Evolutionary conservation across 805 yeast species (phyloP).

Genomic region (Candida peoriensis): DNA sequence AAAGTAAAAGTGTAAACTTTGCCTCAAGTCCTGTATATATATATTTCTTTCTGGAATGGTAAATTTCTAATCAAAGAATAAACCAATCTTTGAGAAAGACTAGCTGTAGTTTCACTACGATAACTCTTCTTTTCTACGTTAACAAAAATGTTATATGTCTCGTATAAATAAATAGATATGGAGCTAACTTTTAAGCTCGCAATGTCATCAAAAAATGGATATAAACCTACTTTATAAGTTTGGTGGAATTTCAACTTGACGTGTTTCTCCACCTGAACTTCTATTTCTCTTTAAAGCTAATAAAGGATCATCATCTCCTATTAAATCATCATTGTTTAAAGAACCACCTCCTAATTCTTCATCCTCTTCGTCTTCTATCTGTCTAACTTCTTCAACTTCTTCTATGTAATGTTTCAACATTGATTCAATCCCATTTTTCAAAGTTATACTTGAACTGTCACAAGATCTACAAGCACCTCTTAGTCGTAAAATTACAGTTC

Average conservation of each 20-base stretch:
- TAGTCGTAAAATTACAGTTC: slow-evolving; percentile 53
- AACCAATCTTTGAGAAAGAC: no score
- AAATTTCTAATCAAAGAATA: no score
- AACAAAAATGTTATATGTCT: no score
- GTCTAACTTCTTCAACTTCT: slow-evolving; percentile 56
- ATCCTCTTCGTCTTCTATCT: slow-evolving; percentile 38
- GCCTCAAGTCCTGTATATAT: no score
- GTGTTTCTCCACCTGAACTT: background rate
- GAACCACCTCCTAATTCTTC: slow-evolving; percentile 10
- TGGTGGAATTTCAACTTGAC: slow-evolving; percentile 15
- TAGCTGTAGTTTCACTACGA: no score
- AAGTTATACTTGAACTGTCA: slow-evolving; percentile 59
- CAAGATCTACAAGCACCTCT: slow-evolving; percentile 75
- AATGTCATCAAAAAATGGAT: no score
- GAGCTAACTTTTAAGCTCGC: no score
- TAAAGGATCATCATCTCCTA: slow-evolving; percentile 13
- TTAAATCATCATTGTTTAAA: no score
- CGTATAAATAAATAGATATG: no score
- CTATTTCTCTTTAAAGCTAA: slow-evolving; percentile 12
- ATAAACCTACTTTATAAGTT: slow-evolving; percentile 7
- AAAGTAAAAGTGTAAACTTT: no score
- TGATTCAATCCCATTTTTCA: slow-evolving; percentile 64
- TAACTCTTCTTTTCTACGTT: no score
- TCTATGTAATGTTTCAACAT: slow-evolving; percentile 69
- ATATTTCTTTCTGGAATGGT: no score